Evolutionary conservation across 805 yeast species (phyloP), one percentile per base, ranked within the genome.

Genomic region (Lachancea dasiensis): DNA sequence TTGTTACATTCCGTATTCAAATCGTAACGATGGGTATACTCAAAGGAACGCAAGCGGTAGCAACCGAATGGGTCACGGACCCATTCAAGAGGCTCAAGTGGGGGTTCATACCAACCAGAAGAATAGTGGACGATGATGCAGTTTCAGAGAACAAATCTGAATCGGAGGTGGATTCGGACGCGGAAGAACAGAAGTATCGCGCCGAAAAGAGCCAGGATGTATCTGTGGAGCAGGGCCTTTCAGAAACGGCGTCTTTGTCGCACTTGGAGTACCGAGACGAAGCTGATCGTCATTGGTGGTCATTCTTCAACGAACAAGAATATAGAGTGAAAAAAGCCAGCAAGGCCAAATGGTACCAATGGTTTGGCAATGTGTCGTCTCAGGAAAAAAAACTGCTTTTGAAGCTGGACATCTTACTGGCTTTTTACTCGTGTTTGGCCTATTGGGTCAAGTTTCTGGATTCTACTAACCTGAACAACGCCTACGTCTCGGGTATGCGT

Each of bases 391-490:
- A 60, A 36, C 54, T 74, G 27, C 47, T 74, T 14, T 38, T 63
- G 36, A 77, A 77, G 48, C 50, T 77, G 15, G 83, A 77, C 48
- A 44, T 73, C 10, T 51, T 74, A 30, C 55, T 79, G 34, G 65
- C 77, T 3, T 63, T 69, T 31, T 75, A 75, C 46, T 67, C 81
- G 0, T 71, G 77, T 54, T 57, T 77, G 41, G 77, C 76, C 1
- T 79, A 79, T 56, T 81, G 83, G 83, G 75, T 79, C 40, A 79
- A 78, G 50, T 73, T 72, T 46, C 58, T 80, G 38, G 86, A 80
- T 48, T 73, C 70, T 39, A 64, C 73, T 21, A 80, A 80, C 54
- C 55, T 80, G 39, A 70, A 69, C 43, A 77, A 79, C 50, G 86
- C 86, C 1, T 81, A 79, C 49, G 78, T 76, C 27, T 70, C 79